Base-by-base conservation (phyloP, 2,329 filamentous ascomycete genomes). In the Orbilia quercus region DNA sequence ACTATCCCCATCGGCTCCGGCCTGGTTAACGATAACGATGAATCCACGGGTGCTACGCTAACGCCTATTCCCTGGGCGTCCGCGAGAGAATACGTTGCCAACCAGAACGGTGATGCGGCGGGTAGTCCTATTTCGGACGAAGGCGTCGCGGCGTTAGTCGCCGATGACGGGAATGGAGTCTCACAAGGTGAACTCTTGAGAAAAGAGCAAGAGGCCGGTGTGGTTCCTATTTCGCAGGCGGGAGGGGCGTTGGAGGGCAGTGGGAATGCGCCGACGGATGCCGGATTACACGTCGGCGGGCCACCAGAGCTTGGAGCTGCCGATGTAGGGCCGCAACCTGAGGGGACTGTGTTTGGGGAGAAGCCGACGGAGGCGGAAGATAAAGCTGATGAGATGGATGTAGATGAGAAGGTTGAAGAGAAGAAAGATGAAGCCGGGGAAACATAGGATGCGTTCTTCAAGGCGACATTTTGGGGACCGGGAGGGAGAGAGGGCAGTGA, bases 11-110 rank as follows among this genome's bases (percentile, higher is more conserved):
- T 76, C 14, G 77, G 78, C 6, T 80, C 85, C 9, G 80, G 82
- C 2, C 85, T 85, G 83, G 81, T 81, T 0, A 82, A 94, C 5
- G 93, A 92, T 1, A 92, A 90, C 53, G 94, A 98, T 77, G 94
- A 97, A 80, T 90, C 90, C 11, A 94, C 94, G 20, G 95, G 95
- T 5, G 95, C 95, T 0, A 84, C 97, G 16, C 84, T 99, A 54
- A 98, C 94, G 0, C 95, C 94, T 0, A 98, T 99, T 66, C 91
- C 93, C 0, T 99, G 95, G 95, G 70, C 71, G 78, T 74, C 70
- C 1, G 76, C 78, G 3, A 79, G 78, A 7, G 79, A 79, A 9
- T 75, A 71, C 28, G 75, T 75, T 6, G 77, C 76, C 11, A 77
- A 76, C 12, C 59, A 65, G 22, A 59, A 48, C 25, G 59, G 54